Evolutionary conservation across 2,329 filamentous ascomycete genomes (phyloP), one percentile per base, ranked within the genome.

Genomic region (Parastagonospora nodorum): DNA sequence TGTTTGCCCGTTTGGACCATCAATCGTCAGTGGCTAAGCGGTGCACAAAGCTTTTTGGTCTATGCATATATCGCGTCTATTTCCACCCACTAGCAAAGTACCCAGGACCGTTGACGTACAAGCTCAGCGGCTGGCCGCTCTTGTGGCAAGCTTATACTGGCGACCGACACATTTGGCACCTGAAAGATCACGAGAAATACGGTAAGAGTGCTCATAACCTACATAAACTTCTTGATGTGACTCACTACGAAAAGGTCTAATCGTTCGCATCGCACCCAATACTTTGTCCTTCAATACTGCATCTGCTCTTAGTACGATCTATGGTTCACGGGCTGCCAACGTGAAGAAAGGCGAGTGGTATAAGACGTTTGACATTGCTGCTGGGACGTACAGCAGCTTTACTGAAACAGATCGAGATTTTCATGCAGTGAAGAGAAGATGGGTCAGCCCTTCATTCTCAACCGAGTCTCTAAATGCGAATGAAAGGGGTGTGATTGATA

Each of bases 311-410:
- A 57, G 53, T 42, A 57, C 62, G 15, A 68, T 69, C 10, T 67
- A 68, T 28, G 63, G 58, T 2, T 49, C 58, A 10, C 67, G 71
- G 57, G 69, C 68, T 31, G 69, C 74, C 32, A 77, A 79, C 56
- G 73, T 79, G 12, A 69, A 74, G 35, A 81, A 80, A 51, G 72
- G 74, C 5, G 65, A 74, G 35, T 78, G 74, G 59, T 80, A 80
- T 57, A 69, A 69, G 24, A 74, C 76, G 3, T 76, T 80, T 53
- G 71, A 73, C 15, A 65, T 73, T 3, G 69, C 68, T 9, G 70
- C 71, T 10, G 67, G 72, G 42, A 61, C 71, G 24, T 70, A 69
- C 55, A 76, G 68, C 50, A 77, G 73, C 2, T 72, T 76, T 54
- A 73, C 66, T 11, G 62, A 71, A 14, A 77, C 74, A 5, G 73